Evolutionary conservation across 345 rosid genomes (phyloP), one percentile per base, ranked within the genome.

Genomic region (Linum trigynum): DNA sequence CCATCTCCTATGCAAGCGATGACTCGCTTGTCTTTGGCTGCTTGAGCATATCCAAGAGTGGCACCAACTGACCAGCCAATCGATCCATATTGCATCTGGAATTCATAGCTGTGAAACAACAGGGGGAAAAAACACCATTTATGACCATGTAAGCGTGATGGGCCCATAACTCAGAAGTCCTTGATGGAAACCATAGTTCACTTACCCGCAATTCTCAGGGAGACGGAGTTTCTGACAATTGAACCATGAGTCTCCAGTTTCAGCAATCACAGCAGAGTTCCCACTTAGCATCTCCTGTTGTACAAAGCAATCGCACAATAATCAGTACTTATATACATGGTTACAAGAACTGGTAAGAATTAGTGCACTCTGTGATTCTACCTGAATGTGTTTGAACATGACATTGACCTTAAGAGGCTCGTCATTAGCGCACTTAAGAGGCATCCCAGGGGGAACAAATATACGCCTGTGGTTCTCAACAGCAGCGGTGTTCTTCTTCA

Each of bases 31-130:
- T 79, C 74, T 63, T 45, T 68, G n/a, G 82, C 87, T 3, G 87
- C 89, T 72, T 86, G 89, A 71, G 89, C 87, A 68, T 86, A 86
- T 43, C 92, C 92, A 51, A 86, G 84, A 2, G 92, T 84, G 23
- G 92, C 89, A 57, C 92, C 92, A 55, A 84, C 89, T 9, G 92
- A 82, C 92, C 92, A 86, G 61, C 92, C 92, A 60, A 86, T 86
- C 16, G 92, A 86, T 70, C 92, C 92, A 69, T 84, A 86, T 60
- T 86, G 92, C 92, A 86, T 86, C 76, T 86, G 92, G 75, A 86
- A 86, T 65, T 86, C 92, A 58, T 84, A 86, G 41, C 92, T 86
- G 68, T 48, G 16, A 59, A 23, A 23, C 32, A 23, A 48, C 53
- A 10, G 53, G 14, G 53, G 14, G 14, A 48, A 3, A 48, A 15